Conservation (phyloP, 305 asterid genomes). For the Solanum hybrid region DNA sequence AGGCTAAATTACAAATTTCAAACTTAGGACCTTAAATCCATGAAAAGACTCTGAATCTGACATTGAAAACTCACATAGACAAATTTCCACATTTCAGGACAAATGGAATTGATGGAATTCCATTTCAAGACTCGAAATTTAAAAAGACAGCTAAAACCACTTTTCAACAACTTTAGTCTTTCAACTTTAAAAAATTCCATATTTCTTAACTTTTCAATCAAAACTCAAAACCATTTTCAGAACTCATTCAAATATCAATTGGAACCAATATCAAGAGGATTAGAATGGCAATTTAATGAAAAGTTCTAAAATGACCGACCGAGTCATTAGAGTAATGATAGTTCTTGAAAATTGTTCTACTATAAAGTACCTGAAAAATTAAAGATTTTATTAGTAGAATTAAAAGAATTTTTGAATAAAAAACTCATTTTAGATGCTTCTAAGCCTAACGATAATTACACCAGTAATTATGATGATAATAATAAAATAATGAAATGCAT, state of each 20-base stretch:
- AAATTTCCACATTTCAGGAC: background rate
- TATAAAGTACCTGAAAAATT: background rate
- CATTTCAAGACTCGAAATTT: background rate
- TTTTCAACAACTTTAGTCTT: background rate
- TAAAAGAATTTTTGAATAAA: background rate
- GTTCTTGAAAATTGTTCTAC: background rate
- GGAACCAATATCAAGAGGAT: background rate
- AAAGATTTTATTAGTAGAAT: no score
- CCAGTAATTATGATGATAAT: background rate
- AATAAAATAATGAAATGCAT: background rate
- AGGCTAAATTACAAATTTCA: background rate
- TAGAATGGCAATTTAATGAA: background rate
- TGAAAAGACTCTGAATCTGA: background rate
- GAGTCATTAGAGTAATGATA: background rate
- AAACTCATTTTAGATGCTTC: background rate
- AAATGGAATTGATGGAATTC: background rate
- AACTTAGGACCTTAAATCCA: background rate
- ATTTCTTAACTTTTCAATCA: background rate
- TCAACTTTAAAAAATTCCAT: no score
- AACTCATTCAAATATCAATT: background rate
- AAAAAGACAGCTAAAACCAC: background rate
- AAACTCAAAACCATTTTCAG: background rate
- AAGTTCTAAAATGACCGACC: fast-evolving
- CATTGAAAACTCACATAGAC: background rate
- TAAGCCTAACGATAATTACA: background rate